A percentile compares a stretch with the other conserved stretches of the same genome.
Evolutionary conservation across 768 basidiomycete genomes (phyloP).

Genomic region (Trametopsis cervina): DNA sequence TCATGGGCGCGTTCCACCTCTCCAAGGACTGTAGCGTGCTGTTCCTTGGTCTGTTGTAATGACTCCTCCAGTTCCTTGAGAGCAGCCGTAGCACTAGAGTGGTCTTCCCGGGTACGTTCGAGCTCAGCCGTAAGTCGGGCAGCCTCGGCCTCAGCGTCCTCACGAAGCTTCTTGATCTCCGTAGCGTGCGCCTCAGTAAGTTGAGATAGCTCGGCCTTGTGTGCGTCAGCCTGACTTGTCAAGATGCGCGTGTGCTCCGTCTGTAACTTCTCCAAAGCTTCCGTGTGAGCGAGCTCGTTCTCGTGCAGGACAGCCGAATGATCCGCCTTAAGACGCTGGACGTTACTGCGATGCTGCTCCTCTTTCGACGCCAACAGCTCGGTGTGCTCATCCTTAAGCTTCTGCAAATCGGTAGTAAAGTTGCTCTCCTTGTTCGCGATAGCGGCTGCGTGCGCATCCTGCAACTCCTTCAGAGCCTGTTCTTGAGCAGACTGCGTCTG

Average conservation of each 20-base stretch:
- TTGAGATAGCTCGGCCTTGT: conserved; percentile 46
- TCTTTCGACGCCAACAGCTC: conserved; percentile 46
- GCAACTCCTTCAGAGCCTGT: conserved; percentile 54
- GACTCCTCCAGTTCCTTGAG: conserved; percentile 44
- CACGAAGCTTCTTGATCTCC: conserved; percentile 42
- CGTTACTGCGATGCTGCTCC: conserved; percentile 49
- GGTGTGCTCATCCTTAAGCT: conserved; percentile 56
- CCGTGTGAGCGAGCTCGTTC: conserved; percentile 57
- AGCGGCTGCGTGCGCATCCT: conserved; percentile 65
- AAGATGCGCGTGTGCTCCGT: conserved; percentile 52
- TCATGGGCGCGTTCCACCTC: conserved; percentile 52
- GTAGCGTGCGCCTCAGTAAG: conserved; percentile 54
- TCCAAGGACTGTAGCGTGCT: conserved; percentile 46
- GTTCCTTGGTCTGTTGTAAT: conserved; percentile 41
- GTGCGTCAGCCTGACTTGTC: conserved; percentile 51
- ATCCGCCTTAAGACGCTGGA: conserved; percentile 56
- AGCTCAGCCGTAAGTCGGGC: conserved; percentile 41
- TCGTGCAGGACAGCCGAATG: conserved; percentile 50
- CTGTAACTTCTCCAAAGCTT: conserved; percentile 51
- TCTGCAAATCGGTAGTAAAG: conserved; percentile 59
- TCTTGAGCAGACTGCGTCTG: conserved; percentile 68
- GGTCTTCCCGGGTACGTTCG: conserved; percentile 38
- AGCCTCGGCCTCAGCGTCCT: conserved; percentile 46
- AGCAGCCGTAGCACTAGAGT: conserved; percentile 28
- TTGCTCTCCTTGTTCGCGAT: conserved; percentile 60